Percentiles rank a stretch among this genome's conserved stretches.
Evolutionary conservation across 352 stramenopile species (phyloP).

Genomic region (Globisporangium paddicum): DNA sequence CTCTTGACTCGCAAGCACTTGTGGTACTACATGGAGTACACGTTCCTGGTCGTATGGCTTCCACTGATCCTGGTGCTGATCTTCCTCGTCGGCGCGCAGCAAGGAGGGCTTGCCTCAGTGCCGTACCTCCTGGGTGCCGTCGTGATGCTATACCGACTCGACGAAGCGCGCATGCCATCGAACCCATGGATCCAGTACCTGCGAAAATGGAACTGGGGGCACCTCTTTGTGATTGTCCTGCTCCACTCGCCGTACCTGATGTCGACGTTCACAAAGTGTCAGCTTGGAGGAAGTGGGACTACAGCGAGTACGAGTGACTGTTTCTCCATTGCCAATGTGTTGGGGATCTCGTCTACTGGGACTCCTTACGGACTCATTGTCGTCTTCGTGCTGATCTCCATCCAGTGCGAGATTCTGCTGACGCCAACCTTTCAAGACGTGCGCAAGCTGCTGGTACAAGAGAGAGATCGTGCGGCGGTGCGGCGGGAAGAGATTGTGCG

Average conservation of each 20-base stretch:
- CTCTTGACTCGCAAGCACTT: slow-evolving; percentile 51
- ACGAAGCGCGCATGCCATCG: slow-evolving; percentile 51
- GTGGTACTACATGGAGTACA: slow-evolving; percentile 70
- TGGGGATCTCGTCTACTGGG: slow-evolving; percentile 51
- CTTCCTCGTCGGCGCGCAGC: slow-evolving; percentile 66
- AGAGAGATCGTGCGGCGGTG: slow-evolving; percentile 38
- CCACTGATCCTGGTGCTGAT: slow-evolving; percentile 63
- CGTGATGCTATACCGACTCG: slow-evolving; percentile 75
- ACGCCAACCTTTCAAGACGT: slow-evolving; percentile 60
- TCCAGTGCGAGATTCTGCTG: slow-evolving; percentile 76
- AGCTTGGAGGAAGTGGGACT: slow-evolving; percentile 25
- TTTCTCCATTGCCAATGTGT: slow-evolving; percentile 62
- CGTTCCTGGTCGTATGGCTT: slow-evolving; percentile 59
- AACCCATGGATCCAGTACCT: slow-evolving; percentile 70
- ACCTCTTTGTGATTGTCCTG: slow-evolving; percentile 77
- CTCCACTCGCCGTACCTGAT: slow-evolving; percentile 63
- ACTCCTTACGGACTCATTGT: slow-evolving; percentile 66
- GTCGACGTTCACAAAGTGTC: slow-evolving; percentile 42
- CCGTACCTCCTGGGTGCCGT: slow-evolving; percentile 67
- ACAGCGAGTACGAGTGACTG: slow-evolving; percentile 31
- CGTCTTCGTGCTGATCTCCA: slow-evolving; percentile 78
- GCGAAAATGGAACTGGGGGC: slow-evolving; percentile 77
- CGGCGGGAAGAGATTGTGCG: slow-evolving; percentile 63
- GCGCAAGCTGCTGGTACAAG: slow-evolving; percentile 36
- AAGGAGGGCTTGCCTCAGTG: slow-evolving; percentile 68